Base-by-base conservation (phyloP, 257 asterid species). In the Gentiana straminea region DNA sequence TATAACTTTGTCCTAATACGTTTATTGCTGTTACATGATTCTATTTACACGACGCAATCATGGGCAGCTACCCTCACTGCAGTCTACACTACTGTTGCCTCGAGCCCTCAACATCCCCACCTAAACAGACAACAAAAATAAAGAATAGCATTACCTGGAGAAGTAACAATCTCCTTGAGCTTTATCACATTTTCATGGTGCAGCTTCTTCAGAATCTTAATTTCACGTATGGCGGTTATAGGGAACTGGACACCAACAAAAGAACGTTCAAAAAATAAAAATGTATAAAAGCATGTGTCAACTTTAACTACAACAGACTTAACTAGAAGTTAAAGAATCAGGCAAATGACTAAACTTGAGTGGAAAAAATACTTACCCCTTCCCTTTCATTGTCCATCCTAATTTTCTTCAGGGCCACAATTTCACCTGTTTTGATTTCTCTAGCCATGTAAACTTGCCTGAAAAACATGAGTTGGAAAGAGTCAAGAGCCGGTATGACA, bases 311-410 rank as follows among this genome's bases (percentile, higher is more conserved):
- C 24, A 24, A 24, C 24, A 24, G 24, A 24, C 24, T 24, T 24
- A 24, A 24, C 24, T 24, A 24, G 24, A 24, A 24, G 1, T 24
- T 24, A 24, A 0, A 24, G 24, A 24, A 24, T 24, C 24, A 24
- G 24, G 24, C 24, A 24, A 24, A 24, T 24, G 24, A 24, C 24
- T 24, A 24, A 24, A 24, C 24, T 24, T 24, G 24, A 24, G 24
- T 24, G 24, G 24, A 24, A 24, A 24, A 24, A 24, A 54, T 64
- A n/a, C 71, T 60, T 81, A 84, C 96, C 84, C 96, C 96, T 69
- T 87, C 96, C 74, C 89, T 79, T 69, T 87, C 96, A 55, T 87
- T 87, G 78, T 87, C 96, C 96, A 87, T 87, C 50, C 96, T 72
- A 33, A 87, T 87, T 80, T 87, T 87, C 85, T 87, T 87, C 82